These are phyloP conservation scores for Neurospora tetraspora DNA, from an alignment of 495 filamentous ascomycete genomes.

Conservation along the genomic window DNA sequence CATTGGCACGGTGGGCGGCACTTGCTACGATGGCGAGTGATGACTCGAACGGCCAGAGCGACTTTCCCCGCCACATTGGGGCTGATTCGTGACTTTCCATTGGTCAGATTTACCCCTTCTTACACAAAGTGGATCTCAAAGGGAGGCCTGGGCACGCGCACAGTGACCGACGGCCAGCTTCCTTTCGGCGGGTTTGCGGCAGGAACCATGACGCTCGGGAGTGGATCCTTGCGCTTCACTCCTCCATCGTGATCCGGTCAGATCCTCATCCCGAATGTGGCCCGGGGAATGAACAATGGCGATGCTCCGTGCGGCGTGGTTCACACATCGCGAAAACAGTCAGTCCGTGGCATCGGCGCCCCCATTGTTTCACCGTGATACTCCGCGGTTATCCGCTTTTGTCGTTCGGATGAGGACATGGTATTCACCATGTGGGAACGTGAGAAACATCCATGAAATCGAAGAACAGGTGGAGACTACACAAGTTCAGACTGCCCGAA, in stretches of 20 bases:
- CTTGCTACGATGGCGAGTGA: background rate
- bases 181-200: background rate
- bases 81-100: slow-evolving; percentile 1
- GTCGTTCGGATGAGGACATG: background rate
- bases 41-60: slow-evolving; percentile 24
- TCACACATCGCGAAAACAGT: background rate
- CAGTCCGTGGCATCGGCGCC: background rate
- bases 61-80: slow-evolving; percentile 16
- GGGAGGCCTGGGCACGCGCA: background rate
- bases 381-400: background rate
- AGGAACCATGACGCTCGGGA: background rate
- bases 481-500: background rate
- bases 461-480: background rate
- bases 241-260: background rate
- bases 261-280: background rate
- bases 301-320: too few species aligned
- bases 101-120: background rate
- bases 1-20: slow-evolving; percentile 4
- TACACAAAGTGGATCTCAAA: background rate
- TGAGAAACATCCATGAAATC: background rate
- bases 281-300: background rate
- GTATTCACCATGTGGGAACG: background rate
- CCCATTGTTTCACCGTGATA: background rate
- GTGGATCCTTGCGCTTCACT: background rate
- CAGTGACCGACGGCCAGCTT: background rate